Percentiles rank a stretch among this genome's conserved stretches.
Conservation (phyloP, 345 rosid species). For the Gossypium australe region DNA sequence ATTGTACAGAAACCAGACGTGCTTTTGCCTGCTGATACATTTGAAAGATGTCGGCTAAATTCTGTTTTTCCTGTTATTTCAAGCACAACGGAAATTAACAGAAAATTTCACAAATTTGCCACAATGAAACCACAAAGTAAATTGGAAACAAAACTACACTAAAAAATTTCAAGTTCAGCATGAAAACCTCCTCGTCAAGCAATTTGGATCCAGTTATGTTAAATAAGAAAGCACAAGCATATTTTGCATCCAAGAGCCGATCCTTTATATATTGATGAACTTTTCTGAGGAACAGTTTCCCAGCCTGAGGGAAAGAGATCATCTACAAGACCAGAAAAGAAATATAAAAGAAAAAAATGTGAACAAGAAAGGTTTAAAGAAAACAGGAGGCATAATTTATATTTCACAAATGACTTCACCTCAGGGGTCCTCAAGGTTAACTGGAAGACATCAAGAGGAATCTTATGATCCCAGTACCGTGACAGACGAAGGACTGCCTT, state of each 20-base stretch:
- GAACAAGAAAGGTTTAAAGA: constrained; percentile 5
- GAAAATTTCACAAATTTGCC: background rate
- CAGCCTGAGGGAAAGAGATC: constrained; percentile 76
- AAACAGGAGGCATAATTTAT: constrained; percentile 11
- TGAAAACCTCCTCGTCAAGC: constrained; percentile 67
- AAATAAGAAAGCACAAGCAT: constrained; percentile 79
- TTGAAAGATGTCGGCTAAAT: constrained; percentile 77
- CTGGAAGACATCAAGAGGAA: constrained; percentile 73
- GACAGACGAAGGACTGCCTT: constrained; percentile 91
- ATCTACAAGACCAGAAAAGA: constrained; percentile 41
- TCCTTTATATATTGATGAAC: constrained; percentile 90
- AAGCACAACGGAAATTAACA: constrained; percentile 15
- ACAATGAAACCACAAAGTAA: background rate
- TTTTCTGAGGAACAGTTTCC: constrained; percentile 66
- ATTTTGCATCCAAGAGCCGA: constrained; percentile 75
- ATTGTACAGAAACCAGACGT: constrained; percentile 54
- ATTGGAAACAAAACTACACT: background rate
- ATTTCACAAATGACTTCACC: constrained; percentile 40
- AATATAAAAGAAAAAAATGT: constrained; percentile 8
- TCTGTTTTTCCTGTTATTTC: constrained; percentile 76
- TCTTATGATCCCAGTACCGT: constrained; percentile 85
- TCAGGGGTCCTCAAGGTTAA: constrained; percentile 62
- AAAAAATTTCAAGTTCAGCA: constrained; percentile 18
- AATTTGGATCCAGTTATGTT: constrained; percentile 38
- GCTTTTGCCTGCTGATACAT: constrained; percentile 72